Evolutionary conservation across 371 early-diverging fungal species (phyloP), one percentile per base, ranked within the genome.

Genomic region (Mortierella sp.): DNA sequence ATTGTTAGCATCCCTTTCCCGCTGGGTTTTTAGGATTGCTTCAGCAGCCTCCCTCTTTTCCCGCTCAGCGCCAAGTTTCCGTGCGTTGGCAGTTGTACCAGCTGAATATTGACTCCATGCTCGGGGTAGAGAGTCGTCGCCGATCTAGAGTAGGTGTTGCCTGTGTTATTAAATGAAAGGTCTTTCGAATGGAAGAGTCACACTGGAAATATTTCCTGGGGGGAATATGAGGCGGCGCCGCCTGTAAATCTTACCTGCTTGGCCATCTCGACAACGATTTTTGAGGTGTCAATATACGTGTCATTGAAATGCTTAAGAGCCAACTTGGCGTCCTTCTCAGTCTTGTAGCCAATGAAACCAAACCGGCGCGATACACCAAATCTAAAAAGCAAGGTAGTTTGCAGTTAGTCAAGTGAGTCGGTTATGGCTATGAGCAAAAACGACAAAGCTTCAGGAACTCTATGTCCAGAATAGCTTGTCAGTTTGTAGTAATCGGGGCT

Each of bases 311-410:
- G 93, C 50, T 84, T 73, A 37, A 93, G 80, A 0, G 97, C 97
- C 1, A 85, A 89, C 63, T 90, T 82, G 5, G 98, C 98, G 26
- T 95, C 94, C 66, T 92, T 86, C 48, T 94, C 95, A 1, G 91
- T 92, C 64, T 88, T 88, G 83, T 88, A 99, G 19, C 99, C 99
- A 66, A 98, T 90, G 81, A 92, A 98, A 15, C 94, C 97, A 71
- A 98, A 97, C 68, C 90, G 86, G 63, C 99, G 91, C 45, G 93
- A 96, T 60, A 74, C 81, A 18, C 98, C 98, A 30, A 87, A 83
- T 0, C 92, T 91, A 68, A 60, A 19, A 37, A 6, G 50, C 12
- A 37, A 15, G 62, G 9, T n/a, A n/a, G n/a, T n/a, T n/a, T n/a
- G n/a, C n/a, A n/a, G 9, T 7, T 29, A n/a, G 29, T 44, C 18